Percentiles rank a stretch among this genome's conserved stretches.
Conservation (phyloP, 129 eudicot genomes). For the Oenanthe sinensis region DNA sequence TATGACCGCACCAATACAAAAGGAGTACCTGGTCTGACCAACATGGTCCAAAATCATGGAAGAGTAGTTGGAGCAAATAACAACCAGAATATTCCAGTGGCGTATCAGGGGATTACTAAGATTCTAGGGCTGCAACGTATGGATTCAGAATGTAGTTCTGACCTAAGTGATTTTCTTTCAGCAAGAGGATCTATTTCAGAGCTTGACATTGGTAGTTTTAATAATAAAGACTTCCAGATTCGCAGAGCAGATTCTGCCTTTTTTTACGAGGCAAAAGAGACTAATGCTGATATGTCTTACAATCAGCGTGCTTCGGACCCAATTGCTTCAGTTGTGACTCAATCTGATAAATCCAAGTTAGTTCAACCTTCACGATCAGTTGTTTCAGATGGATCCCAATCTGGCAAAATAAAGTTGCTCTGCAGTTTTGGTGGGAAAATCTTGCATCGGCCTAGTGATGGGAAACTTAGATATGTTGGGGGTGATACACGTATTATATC, state of each 20-base stretch:
- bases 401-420: slow-evolving; percentile 68
- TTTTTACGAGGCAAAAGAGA: slow-evolving; percentile 14
- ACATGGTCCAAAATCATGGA: slow-evolving; percentile 23
- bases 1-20: slow-evolving; percentile 42
- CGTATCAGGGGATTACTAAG: slow-evolving; percentile 48
- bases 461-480: slow-evolving; percentile 83
- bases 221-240: slow-evolving; percentile 10
- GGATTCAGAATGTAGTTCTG: slow-evolving; percentile 67
- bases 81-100: slow-evolving; percentile 28
- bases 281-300: slow-evolving; percentile 9
- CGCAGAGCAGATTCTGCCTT: slow-evolving; percentile 11
- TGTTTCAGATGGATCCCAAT: slow-evolving; percentile 43
- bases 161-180: slow-evolving; percentile 32
- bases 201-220: slow-evolving; percentile 15
- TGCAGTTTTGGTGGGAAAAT: slow-evolving; percentile 85
- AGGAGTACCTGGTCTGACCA: slow-evolving; percentile 27
- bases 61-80: slow-evolving; percentile 26
- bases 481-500: slow-evolving; percentile 84
- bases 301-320: slow-evolving; percentile 16
- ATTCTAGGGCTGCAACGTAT: slow-evolving; percentile 50
- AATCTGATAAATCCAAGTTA: slow-evolving; percentile 29
- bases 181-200: slow-evolving; percentile 38
- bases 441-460: slow-evolving; percentile 82
- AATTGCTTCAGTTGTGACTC: slow-evolving; percentile 26
- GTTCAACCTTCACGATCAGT: slow-evolving; percentile 26